phyloP scores from a whole-genome alignment of 179 eudicot species.

The Beta corolliflora region DNA sequence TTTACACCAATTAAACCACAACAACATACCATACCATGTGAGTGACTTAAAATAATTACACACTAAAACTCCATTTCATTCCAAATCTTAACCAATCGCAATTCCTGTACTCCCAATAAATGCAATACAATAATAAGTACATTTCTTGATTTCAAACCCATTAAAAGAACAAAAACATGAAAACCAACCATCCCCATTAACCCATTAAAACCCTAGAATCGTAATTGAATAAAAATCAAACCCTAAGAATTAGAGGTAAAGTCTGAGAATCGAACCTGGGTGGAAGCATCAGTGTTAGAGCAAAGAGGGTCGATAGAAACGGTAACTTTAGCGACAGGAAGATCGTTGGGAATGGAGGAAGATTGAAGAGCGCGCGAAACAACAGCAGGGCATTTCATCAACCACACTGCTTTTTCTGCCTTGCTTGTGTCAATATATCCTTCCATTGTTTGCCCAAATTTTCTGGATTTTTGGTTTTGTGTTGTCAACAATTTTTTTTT shows the following conservation, averaged over 20 bases:
- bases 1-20: too few species aligned
- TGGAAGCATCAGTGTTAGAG: constrained; percentile 43
- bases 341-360: constrained; percentile 17
- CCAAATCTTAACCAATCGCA: too few species aligned
- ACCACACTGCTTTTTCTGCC: constrained; percentile 60
- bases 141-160: not conserved
- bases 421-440: constrained; percentile 48
- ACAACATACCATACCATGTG: too few species aligned
- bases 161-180: not conserved
- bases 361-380: constrained; percentile 58
- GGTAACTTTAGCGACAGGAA: constrained; percentile 63
- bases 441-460: not conserved
- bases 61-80: too few species aligned
- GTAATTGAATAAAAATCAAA: not conserved
- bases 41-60: too few species aligned
- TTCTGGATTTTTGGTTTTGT: not conserved
- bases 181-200: not conserved
- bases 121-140: too few species aligned
- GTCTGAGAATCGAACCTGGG: constrained; percentile 42
- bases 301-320: constrained; percentile 74
- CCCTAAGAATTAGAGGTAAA: not conserved
- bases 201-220: not conserved
- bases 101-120: too few species aligned
- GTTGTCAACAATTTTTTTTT: not conserved
- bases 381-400: constrained; percentile 75